Evolutionary conservation across 2,329 filamentous ascomycete genomes (phyloP).

Genomic region (Xylariaceae sp.): DNA sequence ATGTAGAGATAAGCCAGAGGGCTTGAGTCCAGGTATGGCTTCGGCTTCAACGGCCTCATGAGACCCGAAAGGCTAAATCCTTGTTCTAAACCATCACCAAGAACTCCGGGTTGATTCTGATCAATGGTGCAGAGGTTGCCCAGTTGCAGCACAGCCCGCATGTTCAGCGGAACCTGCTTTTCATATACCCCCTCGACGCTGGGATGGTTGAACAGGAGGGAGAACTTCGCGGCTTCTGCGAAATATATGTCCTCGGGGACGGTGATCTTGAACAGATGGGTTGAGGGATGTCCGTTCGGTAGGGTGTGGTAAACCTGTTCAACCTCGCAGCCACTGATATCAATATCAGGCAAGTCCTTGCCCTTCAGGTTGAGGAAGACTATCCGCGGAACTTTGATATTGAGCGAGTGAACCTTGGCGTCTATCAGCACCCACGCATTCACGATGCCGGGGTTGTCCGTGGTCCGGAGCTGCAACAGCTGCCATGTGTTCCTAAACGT

Average conservation of each 20-base stretch:
- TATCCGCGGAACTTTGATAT: constrained; percentile 80
- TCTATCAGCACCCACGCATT: constrained; percentile 88
- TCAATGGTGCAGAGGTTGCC: constrained; percentile 93
- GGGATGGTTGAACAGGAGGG: constrained; percentile 77
- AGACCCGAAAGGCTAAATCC: constrained; percentile 83
- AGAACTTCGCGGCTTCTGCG: constrained; percentile 74
- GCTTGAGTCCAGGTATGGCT: constrained; percentile 66
- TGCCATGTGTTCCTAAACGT: constrained; percentile 95
- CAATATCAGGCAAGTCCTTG: constrained; percentile 79
- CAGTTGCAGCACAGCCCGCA: constrained; percentile 80
- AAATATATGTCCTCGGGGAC: constrained; percentile 86
- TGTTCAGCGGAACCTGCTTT: constrained; percentile 78
- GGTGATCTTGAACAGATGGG: constrained; percentile 88
- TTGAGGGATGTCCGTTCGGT: constrained; percentile 89
- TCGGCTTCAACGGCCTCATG: constrained; percentile 55
- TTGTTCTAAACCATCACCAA: constrained; percentile 86
- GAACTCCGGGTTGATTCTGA: constrained; percentile 77
- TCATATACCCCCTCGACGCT: constrained; percentile 98
- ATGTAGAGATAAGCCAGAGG: constrained; percentile 80
- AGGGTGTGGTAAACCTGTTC: constrained; percentile 91
- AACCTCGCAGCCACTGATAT: constrained; percentile 75
- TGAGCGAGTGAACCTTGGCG: constrained; percentile 80
- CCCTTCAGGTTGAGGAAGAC: constrained; percentile 89
- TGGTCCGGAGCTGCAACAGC: constrained; percentile 76
- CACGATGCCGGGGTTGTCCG: constrained; percentile 79